Evolutionary conservation across 1,284 basidiomycete species (phyloP).

Genomic region (Meripilus lineatus): DNA sequence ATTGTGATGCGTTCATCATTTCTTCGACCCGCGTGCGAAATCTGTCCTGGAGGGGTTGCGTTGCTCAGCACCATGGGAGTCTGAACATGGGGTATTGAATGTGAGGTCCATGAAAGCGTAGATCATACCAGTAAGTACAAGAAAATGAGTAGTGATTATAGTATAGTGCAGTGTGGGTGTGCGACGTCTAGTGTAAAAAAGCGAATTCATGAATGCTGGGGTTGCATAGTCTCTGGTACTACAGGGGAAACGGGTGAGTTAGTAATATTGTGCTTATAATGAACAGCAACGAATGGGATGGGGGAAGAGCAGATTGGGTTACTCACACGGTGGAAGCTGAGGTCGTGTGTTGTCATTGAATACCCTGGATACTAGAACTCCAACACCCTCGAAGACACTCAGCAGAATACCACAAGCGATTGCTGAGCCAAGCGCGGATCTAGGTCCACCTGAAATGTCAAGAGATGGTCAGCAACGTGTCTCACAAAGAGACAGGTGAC

Average conservation of each 20-base stretch:
- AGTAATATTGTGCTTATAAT: slow-evolving; percentile 1
- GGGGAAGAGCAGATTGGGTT: slow-evolving; percentile 69
- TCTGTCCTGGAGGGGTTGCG: too few species aligned
- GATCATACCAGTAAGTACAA: slow-evolving; percentile 1
- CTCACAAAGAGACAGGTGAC: slow-evolving; percentile 1
- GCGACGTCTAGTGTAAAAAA: slow-evolving; percentile 6
- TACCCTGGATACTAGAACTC: slow-evolving; percentile 79
- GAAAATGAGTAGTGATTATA: slow-evolving; percentile 16
- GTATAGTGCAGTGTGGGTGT: slow-evolving; percentile 16
- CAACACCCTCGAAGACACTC: slow-evolving; percentile 95
- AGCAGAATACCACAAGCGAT: slow-evolving; percentile 96
- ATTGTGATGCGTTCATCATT: too few species aligned
- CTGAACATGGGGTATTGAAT: too few species aligned
- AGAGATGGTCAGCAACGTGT: slow-evolving; percentile 8
- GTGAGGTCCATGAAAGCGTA: neutral
- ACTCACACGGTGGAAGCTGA: slow-evolving; percentile 50
- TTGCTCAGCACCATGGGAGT: too few species aligned
- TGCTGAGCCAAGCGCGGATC: slow-evolving; percentile 85
- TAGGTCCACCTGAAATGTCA: slow-evolving; percentile 77
- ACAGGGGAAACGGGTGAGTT: neutral
- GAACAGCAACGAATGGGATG: slow-evolving; percentile 26
- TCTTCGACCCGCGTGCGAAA: too few species aligned
- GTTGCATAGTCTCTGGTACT: slow-evolving; percentile 33
- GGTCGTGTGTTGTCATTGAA: slow-evolving; percentile 81
- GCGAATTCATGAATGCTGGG: slow-evolving; percentile 20